Percentiles rank a stretch among this genome's conserved stretches.
Evolutionary conservation across 306 rosid species (phyloP).

Genomic region (Quillaja saponaria): DNA sequence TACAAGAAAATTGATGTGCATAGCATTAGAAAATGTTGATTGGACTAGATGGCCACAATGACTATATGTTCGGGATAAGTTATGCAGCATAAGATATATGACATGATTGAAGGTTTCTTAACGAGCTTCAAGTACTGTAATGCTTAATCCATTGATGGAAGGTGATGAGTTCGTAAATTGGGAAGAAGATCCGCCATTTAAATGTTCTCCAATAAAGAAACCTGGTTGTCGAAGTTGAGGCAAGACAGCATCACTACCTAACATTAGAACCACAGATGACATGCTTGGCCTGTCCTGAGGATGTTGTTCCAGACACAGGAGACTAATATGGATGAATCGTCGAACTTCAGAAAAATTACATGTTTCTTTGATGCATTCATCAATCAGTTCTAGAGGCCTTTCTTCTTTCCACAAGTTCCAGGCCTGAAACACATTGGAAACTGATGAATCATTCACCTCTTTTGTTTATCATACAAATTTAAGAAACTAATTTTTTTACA

Average conservation of each 20-base stretch:
- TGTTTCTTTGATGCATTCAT: conserved; percentile 14
- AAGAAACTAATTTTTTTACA: not conserved
- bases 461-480: not conserved
- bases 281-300: conserved; percentile 61
- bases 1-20: too few species aligned
- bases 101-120: too few species aligned
- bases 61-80: too few species aligned
- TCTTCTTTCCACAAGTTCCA: conserved; percentile 43
- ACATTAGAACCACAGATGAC: conserved; percentile 54
- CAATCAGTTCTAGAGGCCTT: conserved; percentile 23
- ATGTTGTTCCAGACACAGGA: conserved; percentile 51
- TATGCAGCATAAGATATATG: too few species aligned
- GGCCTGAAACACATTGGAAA: conserved; percentile 23
- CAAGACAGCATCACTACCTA: conserved; percentile 42
- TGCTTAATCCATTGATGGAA: too few species aligned
- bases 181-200: too few species aligned
- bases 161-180: too few species aligned
- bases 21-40: too few species aligned
- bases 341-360: conserved; percentile 28
- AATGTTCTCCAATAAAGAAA: conserved; percentile 26
- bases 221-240: conserved; percentile 51
- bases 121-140: too few species aligned
- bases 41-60: too few species aligned
- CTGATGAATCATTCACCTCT: not conserved
- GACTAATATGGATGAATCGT: conserved; percentile 49